Percentiles rank a stretch among this genome's conserved stretches.
Conservation (phyloP, 2,329 filamentous ascomycete species). For the Ophiocordyceps sinensis region DNA sequence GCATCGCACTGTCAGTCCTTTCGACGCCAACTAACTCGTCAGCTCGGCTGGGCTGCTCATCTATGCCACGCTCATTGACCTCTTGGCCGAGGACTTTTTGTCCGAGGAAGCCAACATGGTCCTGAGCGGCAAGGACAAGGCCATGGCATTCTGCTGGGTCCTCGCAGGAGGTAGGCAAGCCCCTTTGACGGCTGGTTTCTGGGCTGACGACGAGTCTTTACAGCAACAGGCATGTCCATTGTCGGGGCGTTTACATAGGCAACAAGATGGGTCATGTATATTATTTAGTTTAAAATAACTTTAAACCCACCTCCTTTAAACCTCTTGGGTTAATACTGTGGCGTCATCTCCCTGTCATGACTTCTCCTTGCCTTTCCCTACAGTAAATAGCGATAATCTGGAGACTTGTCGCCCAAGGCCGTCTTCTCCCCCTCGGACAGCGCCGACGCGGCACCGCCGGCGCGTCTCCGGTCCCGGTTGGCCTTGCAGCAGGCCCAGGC, state of each 20-base stretch:
- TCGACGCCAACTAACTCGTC: neutral
- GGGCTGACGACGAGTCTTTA: neutral
- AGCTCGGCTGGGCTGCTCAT: slow-evolving; percentile 42
- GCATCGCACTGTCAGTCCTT: slow-evolving; percentile 12
- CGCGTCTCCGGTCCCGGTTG: slow-evolving; percentile 44
- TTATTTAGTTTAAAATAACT: too few relatives aligned
- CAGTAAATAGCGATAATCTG: slow-evolving; percentile 44
- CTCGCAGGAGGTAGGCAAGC: slow-evolving; percentile 32
- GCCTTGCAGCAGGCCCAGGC: slow-evolving; percentile 39
- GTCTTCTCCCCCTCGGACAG: slow-evolving; percentile 49
- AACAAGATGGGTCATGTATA: too few relatives aligned
- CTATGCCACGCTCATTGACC: slow-evolving; percentile 47
- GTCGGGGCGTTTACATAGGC: slow-evolving; percentile 18
- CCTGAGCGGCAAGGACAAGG: slow-evolving; percentile 38
- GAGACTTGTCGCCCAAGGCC: slow-evolving; percentile 43
- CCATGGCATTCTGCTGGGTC: slow-evolving; percentile 34
- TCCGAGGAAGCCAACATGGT: slow-evolving; percentile 37
- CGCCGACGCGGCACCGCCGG: slow-evolving; percentile 22
- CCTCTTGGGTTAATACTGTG: too few relatives aligned
- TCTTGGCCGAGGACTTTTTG: slow-evolving; percentile 51
- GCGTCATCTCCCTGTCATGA: too few relatives aligned
- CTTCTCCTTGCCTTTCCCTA: too few relatives aligned
- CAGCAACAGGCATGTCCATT: slow-evolving; percentile 3
- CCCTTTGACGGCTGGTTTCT: neutral
- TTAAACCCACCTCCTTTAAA: too few relatives aligned